phyloP scores from a whole-genome alignment of 495 filamentous ascomycete species.

The Neurospora sp. region DNA sequence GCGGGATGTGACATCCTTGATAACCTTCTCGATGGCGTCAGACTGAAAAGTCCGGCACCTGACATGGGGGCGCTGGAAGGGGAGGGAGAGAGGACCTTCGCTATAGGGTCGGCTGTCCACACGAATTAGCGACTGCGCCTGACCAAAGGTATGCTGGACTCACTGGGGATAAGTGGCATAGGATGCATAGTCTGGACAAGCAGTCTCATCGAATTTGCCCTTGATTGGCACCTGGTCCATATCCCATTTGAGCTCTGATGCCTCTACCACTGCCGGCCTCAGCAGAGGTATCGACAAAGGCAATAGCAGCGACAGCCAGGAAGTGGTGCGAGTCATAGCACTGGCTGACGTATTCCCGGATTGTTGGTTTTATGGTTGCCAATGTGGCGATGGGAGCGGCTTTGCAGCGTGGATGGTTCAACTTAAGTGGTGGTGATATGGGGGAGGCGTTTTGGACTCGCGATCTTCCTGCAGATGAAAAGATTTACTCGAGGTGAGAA shows the following conservation, averaged over 20 bases:
- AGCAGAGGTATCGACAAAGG: constrained; percentile 7
- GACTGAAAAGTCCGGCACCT: constrained; percentile 86
- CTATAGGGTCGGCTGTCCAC: constrained; percentile 60
- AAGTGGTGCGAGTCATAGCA: neutral
- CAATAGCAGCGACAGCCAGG: constrained; percentile 9
- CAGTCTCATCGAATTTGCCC: constrained; percentile 12
- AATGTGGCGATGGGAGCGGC: neutral
- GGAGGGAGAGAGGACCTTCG: constrained; percentile 66
- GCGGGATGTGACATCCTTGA: constrained; percentile 63
- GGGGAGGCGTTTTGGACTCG: neutral
- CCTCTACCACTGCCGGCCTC: constrained; percentile 2
- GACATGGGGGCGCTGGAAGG: constrained; percentile 76
- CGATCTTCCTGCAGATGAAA: neutral
- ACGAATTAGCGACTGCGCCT: neutral
- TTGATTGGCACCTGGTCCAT: constrained; percentile 15
- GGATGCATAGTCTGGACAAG: constrained; percentile 44
- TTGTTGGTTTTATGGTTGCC: neutral
- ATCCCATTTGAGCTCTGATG: constrained; percentile 6
- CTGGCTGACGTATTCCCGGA: neutral
- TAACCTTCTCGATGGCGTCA: constrained; percentile 75
- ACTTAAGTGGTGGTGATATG: neutral
- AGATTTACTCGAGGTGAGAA: neutral
- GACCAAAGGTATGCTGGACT: constrained; percentile 1
- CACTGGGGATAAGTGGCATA: constrained; percentile 41
- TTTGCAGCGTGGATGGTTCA: neutral